These are phyloP conservation scores for Suillus hirtellus DNA, from an alignment of 768 basidiomycete genomes.

Conservation along the genomic window DNA sequence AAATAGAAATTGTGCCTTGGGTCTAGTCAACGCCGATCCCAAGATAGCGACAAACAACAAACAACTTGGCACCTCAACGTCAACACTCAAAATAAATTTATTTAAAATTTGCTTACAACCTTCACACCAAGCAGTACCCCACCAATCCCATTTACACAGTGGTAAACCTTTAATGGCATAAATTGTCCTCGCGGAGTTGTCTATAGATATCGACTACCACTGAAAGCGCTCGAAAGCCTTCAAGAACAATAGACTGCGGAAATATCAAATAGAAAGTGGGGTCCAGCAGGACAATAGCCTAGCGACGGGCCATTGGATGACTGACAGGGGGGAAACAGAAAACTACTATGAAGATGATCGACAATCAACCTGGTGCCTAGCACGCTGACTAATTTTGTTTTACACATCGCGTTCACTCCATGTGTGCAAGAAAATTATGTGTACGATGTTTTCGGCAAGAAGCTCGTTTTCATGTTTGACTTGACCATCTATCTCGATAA, in stretches of 20 bases:
- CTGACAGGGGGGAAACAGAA: not conserved
- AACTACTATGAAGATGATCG: not conserved
- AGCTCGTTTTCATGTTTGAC: not conserved
- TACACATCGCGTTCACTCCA: not conserved
- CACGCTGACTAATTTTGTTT: not conserved
- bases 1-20: not conserved
- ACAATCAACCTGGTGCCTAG: constrained; percentile 3
- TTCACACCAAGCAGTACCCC: too few species aligned
- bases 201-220: not conserved
- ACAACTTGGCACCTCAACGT: constrained; percentile 2
- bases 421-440: not conserved
- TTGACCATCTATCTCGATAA: not conserved
- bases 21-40: constrained; percentile 1
- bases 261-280: constrained; percentile 5
- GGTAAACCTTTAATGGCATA: constrained; percentile 22
- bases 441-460: not conserved
- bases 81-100: not conserved
- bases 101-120: not conserved
- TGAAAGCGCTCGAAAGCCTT: not conserved
- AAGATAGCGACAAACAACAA: not conserved
- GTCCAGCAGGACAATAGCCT: constrained; percentile 6
- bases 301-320: not conserved
- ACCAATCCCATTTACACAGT: not conserved
- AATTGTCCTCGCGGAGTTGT: constrained; percentile 30
- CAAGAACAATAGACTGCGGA: constrained; percentile 14